Conservation (phyloP, 345 rosid species). For the Tarenaya hassleriana region DNA sequence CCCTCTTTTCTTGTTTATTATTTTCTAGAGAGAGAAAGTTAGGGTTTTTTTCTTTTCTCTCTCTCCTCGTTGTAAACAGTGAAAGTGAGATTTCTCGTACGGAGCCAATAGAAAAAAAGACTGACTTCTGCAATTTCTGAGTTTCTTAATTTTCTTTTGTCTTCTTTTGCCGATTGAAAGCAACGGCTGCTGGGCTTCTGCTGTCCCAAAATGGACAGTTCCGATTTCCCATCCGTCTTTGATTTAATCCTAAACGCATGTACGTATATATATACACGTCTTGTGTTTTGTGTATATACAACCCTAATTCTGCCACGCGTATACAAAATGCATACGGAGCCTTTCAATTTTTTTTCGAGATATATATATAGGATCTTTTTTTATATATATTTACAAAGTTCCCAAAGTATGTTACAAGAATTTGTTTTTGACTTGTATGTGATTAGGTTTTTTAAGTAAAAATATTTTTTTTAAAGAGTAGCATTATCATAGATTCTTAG, state of each 20-base stretch:
- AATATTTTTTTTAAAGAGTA: too few relatives aligned
- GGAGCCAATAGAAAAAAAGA: constrained; percentile 39
- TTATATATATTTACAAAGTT: too few relatives aligned
- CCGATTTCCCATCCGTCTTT: constrained; percentile 26
- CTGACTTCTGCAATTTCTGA: constrained; percentile 21
- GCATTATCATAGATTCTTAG: too few relatives aligned
- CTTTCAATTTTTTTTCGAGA: too few relatives aligned
- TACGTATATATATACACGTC: constrained; percentile 6
- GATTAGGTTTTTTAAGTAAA: too few relatives aligned
- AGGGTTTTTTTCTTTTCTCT: constrained; percentile 18
- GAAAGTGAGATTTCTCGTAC: constrained; percentile 34
- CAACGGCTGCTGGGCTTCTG: constrained; percentile 31
- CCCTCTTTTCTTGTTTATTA: constrained; percentile 6
- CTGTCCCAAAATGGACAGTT: constrained; percentile 39
- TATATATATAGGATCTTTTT: too few relatives aligned
- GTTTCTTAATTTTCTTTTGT: constrained; percentile 20
- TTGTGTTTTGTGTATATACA: too few relatives aligned
- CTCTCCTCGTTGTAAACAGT: constrained; percentile 18
- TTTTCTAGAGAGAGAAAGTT: constrained; percentile 23
- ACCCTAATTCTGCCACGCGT: too few relatives aligned
- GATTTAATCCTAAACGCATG: constrained; percentile 19
- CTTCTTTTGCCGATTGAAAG: constrained; percentile 30
- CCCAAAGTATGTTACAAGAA: too few relatives aligned
- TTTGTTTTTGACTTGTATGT: too few relatives aligned
- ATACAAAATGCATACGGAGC: too few relatives aligned